phyloP scores from a whole-genome alignment of 2,329 filamentous ascomycete genomes.

The Pseudogymnoascus sp. region DNA sequence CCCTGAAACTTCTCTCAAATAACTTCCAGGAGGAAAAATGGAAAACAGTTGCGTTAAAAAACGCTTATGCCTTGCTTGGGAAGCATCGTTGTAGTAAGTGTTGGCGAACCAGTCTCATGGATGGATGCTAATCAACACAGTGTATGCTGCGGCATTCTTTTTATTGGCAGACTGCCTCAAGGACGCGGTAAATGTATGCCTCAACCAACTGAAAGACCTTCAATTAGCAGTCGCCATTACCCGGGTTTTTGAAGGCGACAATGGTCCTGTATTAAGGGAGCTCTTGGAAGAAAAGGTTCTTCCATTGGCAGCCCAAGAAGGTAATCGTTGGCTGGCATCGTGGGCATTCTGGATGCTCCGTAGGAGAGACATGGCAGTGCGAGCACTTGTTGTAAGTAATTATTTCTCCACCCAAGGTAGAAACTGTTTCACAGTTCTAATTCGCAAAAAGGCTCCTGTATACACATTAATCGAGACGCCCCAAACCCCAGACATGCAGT shows the following conservation, averaged over 20 bases:
- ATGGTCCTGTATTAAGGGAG: slow-evolving; percentile 64
- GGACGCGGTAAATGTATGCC: slow-evolving; percentile 79
- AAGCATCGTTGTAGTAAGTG: slow-evolving; percentile 73
- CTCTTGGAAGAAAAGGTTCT: slow-evolving; percentile 77
- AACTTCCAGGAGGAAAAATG: slow-evolving; percentile 85
- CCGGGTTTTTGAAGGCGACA: slow-evolving; percentile 81
- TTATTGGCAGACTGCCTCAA: slow-evolving; percentile 77
- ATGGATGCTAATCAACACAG: slow-evolving; percentile 37
- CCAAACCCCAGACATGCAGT: slow-evolving; percentile 61
- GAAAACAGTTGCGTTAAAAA: slow-evolving; percentile 86
- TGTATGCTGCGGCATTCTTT: slow-evolving; percentile 95
- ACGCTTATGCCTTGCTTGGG: slow-evolving; percentile 90
- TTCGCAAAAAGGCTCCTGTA: slow-evolving; percentile 59
- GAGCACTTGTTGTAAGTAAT: slow-evolving; percentile 65
- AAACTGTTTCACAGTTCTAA: slow-evolving; percentile 19
- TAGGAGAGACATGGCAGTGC: slow-evolving; percentile 75
- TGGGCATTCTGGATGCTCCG: slow-evolving; percentile 95
- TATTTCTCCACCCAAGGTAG: background rate
- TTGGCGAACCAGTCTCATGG: background rate
- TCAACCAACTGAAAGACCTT: slow-evolving; percentile 80
- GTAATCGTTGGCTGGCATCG: slow-evolving; percentile 87
- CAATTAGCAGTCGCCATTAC: slow-evolving; percentile 86
- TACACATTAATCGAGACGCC: slow-evolving; percentile 66
- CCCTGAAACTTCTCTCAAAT: slow-evolving; percentile 74
- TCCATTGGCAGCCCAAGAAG: slow-evolving; percentile 67